Percentiles rank a stretch among this genome's conserved stretches.
These are phyloP conservation scores for Spizellomyces sp. DNA, from an alignment of 192 early-diverging fungal species.

Conservation along the genomic window DNA sequence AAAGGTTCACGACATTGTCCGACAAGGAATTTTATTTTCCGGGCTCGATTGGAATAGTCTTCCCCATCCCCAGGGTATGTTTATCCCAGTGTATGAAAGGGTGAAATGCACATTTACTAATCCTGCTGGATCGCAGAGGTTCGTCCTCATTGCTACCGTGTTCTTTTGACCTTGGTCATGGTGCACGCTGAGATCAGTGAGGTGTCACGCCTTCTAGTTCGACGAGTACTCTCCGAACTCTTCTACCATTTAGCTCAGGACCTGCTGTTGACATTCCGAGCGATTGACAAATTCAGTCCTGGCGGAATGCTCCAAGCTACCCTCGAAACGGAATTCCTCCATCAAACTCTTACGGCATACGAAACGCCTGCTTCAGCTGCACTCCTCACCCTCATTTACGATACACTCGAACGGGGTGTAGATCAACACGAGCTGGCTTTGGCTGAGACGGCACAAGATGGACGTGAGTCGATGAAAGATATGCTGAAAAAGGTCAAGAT, in stretches of 20 bases:
- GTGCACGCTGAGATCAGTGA: conserved; percentile 89
- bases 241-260: conserved; percentile 75
- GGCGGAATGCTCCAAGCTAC: conserved; percentile 94
- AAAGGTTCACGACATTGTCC: conserved; percentile 70
- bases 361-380: conserved; percentile 65
- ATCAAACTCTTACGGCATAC: conserved; percentile 80
- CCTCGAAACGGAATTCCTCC: conserved; percentile 88
- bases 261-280: conserved; percentile 75
- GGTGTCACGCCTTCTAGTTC: conserved; percentile 76
- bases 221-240: conserved; percentile 74
- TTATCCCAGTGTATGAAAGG: too few species aligned
- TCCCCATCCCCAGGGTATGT: conserved; percentile 68
- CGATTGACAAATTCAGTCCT: conserved; percentile 83
- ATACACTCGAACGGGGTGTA: conserved; percentile 60
- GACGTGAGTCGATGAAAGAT: conserved; percentile 11
- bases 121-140: conserved; percentile 58
- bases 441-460: conserved; percentile 25
- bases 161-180: conserved; percentile 82
- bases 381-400: conserved; percentile 75
- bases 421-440: conserved; percentile 13
- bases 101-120: too few species aligned
- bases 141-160: conserved; percentile 84
- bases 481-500: conserved; percentile 52
- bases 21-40: conserved; percentile 78
- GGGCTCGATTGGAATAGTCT: conserved; percentile 88